A percentile compares a stretch with the other conserved stretches of the same genome.
Conservation (phyloP, 352 stramenopile species). For the Globisporangium takayamanum region DNA sequence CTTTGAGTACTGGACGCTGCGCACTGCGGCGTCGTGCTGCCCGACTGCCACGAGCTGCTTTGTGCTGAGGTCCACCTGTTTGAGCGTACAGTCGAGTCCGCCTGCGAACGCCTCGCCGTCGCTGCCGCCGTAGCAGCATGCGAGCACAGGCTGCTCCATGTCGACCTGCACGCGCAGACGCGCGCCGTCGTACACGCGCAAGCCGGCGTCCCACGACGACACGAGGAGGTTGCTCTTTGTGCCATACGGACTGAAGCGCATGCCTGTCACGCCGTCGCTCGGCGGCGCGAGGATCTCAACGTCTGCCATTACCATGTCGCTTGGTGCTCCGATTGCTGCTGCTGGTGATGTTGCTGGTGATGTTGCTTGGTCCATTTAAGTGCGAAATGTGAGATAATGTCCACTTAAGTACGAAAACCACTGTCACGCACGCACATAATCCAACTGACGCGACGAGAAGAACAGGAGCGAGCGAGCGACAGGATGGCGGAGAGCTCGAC, state of each 20-base stretch:
- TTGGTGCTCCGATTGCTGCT: neutral
- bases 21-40: slow-evolving; percentile 41
- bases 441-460: neutral
- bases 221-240: slow-evolving; percentile 54
- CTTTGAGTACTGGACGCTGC: slow-evolving; percentile 48
- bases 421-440: neutral
- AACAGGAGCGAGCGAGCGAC: neutral
- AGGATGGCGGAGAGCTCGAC: slow-evolving; percentile 1
- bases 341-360: too few species aligned
- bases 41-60: slow-evolving; percentile 29
- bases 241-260: slow-evolving; percentile 63
- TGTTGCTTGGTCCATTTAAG: too few species aligned
- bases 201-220: slow-evolving; percentile 67
- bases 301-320: slow-evolving; percentile 19
- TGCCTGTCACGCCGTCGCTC: slow-evolving; percentile 73
- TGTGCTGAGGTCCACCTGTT: slow-evolving; percentile 50
- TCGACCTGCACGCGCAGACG: slow-evolving; percentile 53
- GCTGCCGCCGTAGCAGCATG: slow-evolving; percentile 53
- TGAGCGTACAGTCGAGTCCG: slow-evolving; percentile 59
- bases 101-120: slow-evolving; percentile 66
- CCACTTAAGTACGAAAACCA: neutral
- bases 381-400: too few species aligned
- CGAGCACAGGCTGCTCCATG: slow-evolving; percentile 62
- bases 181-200: slow-evolving; percentile 67
- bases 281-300: slow-evolving; percentile 64